phyloP scores from a whole-genome alignment of 2,329 filamentous ascomycete species.

The Ophiostoma quercus region DNA sequence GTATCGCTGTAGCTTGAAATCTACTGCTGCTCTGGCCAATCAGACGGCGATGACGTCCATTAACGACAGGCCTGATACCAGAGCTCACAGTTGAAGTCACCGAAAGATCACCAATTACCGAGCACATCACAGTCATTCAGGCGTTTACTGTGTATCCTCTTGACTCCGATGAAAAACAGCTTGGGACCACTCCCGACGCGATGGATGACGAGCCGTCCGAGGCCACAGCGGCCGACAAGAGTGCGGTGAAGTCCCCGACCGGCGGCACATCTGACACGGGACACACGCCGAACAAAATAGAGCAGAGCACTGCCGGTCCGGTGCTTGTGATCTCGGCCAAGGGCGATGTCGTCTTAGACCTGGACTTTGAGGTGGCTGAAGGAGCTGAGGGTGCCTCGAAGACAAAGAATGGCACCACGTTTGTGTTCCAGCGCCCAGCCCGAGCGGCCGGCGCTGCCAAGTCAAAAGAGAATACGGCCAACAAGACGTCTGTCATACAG shows the following conservation, averaged over 20 bases:
- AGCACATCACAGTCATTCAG: background rate
- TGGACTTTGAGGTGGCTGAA: constrained; percentile 52
- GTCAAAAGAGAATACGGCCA: constrained; percentile 24
- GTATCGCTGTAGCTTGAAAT: too few relatives aligned
- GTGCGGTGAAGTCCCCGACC: constrained; percentile 21
- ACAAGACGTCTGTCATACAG: constrained; percentile 28
- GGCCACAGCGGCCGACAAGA: constrained; percentile 17
- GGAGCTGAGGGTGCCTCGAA: constrained; percentile 41
- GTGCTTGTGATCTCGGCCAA: constrained; percentile 46
- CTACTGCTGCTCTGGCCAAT: background rate
- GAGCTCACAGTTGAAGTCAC: background rate
- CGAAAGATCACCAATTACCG: background rate
- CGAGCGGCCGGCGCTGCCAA: constrained; percentile 26
- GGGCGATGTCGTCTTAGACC: constrained; percentile 62
- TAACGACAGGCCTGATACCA: background rate
- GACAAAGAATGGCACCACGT: background rate
- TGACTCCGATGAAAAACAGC: constrained; percentile 19
- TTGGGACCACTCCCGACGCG: constrained; percentile 17
- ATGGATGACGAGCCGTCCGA: constrained; percentile 30
- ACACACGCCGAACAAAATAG: background rate
- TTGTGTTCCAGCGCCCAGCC: background rate
- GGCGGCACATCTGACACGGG: background rate
- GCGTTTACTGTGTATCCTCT: background rate
- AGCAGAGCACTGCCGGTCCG: background rate
- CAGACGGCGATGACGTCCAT: background rate